These are phyloP conservation scores for Bacidia rubella DNA, from an alignment of 495 filamentous ascomycete species.

Conservation along the genomic window DNA sequence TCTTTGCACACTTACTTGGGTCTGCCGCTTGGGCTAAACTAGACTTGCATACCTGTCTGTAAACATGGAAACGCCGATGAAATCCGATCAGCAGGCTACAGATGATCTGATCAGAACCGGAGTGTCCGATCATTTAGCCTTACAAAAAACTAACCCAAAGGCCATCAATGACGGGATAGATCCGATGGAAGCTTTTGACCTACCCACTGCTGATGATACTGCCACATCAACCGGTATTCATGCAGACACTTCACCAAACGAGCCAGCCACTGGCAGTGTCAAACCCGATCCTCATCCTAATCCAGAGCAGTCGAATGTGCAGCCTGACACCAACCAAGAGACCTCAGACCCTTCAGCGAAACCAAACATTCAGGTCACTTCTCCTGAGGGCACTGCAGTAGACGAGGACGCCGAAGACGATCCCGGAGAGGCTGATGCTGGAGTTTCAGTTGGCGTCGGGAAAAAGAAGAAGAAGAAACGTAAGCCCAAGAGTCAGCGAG, in stretches of 20 bases:
- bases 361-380: too few relatives aligned
- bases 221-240: too few relatives aligned
- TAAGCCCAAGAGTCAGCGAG: conserved; percentile 34
- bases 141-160: neutral
- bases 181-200: neutral
- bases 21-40: too few relatives aligned
- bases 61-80: neutral
- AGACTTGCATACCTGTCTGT: neutral
- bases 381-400: neutral
- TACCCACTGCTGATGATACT: too few relatives aligned
- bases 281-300: too few relatives aligned
- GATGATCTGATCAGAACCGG: neutral
- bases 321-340: too few relatives aligned
- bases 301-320: too few relatives aligned
- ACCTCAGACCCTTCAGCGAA: too few relatives aligned
- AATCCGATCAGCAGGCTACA: neutral
- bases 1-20: too few relatives aligned
- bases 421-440: neutral
- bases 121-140: neutral
- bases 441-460: neutral
- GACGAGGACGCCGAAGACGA: neutral
- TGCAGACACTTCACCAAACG: too few relatives aligned
- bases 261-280: too few relatives aligned
- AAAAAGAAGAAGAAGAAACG: conserved; percentile 23
- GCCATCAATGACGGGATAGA: neutral